Percentiles rank a stretch among this genome's conserved stretches.
Conservation (phyloP, 306 rosid species). For the Cucurbita ficifolia region DNA sequence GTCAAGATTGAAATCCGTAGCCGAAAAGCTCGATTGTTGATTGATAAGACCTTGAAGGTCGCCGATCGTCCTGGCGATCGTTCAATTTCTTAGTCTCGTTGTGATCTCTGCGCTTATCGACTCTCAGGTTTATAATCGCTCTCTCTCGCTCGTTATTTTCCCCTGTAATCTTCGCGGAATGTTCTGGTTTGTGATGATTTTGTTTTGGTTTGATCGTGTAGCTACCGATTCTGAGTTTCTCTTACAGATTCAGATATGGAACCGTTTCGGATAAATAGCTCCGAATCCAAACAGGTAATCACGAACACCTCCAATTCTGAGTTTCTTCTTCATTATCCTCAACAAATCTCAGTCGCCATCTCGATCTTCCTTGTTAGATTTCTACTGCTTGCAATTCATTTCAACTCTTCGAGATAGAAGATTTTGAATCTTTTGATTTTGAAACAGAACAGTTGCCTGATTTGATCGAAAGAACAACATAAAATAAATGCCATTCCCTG, state of each 20-base stretch:
- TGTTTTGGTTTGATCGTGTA: constrained; percentile 12
- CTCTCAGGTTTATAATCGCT: background rate
- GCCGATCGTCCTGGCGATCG: constrained; percentile 49
- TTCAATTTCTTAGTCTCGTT: constrained; percentile 8
- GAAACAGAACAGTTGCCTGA: background rate
- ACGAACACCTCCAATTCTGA: background rate
- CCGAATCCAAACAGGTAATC: background rate
- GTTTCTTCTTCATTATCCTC: background rate
- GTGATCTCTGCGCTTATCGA: background rate
- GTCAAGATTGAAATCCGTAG: constrained; percentile 91
- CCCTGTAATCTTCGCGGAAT: background rate
- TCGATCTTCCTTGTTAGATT: background rate
- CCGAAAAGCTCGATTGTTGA: constrained; percentile 64
- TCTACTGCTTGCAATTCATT: background rate
- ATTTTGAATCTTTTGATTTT: background rate
- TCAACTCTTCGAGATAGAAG: background rate
- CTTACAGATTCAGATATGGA: background rate
- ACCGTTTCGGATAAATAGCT: constrained; percentile 24
- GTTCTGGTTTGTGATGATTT: background rate
- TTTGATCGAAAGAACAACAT: background rate
- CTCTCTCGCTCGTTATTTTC: background rate
- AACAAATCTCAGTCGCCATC: background rate
- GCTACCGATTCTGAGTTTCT: constrained; percentile 16
- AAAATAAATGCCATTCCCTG: too few species aligned
- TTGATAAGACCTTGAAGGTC: constrained; percentile 69